Base-by-base conservation (phyloP, 208 protist species). In the Wallacemonas rigidus region DNA sequence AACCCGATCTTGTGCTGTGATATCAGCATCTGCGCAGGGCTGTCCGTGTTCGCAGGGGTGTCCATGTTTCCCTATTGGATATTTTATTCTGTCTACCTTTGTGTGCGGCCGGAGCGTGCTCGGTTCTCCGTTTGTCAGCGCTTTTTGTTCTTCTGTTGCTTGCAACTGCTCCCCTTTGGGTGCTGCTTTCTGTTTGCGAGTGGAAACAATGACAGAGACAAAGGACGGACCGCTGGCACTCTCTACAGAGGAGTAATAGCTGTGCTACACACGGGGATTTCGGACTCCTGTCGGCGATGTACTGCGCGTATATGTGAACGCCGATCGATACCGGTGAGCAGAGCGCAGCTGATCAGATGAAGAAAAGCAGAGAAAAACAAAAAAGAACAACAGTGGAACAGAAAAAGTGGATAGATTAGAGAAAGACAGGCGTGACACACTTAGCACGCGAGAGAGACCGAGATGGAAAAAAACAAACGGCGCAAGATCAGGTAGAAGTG, bases 1-100 rank as follows among this genome's bases (percentile, higher is more conserved):
- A 89, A 89, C n/a, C 75, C 69, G 9, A 92, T 69, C 57, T 81
- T 82, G 48, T 86, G 87, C 54, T 67, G 15, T 8, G 80, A 83
- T 45, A 79, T 71, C 6, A 80, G 68, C 17, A 69, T 65, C 38
- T 77, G 35, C 6, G 60, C 5, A 35, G 38, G 11, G 26, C 60
- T 65, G 40, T 26, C 0, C 26, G 26, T 26, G 26, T 26, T 26
- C 6, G 60, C 5, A 35, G 38, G 11, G 26, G 41, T 65, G 40
- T 65, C 60, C 60, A 65, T 65, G 45, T 50, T 50, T 6, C 1
- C 12, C 8, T 50, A 50, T 26, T 26, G 26, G 26, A 26, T 26
- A 26, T 26, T 26, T 26, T 26, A 26, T 26, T 26, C 26, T 26
- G 26, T 26, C 45, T 50, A 50, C 8, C 45, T 50, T 6, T 50